phyloP scores from a whole-genome alignment of 2,329 filamentous ascomycete species.

The Trichoderma asperellum region DNA sequence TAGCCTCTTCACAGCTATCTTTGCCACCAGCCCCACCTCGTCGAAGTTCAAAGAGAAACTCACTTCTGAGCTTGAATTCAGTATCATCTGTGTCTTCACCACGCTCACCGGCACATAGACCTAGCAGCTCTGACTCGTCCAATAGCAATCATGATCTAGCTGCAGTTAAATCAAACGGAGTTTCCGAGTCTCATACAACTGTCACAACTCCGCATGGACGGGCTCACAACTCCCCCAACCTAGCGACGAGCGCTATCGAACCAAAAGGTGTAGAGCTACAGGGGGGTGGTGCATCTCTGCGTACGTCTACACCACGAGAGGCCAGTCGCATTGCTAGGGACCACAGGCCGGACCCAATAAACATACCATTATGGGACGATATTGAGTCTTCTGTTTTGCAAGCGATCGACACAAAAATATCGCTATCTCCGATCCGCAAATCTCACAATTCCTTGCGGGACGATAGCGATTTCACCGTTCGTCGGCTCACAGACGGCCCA shows the following conservation, averaged over 20 bases:
- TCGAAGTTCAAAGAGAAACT: constrained; percentile 38
- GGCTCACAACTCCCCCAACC: neutral
- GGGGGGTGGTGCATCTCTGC: constrained; percentile 19
- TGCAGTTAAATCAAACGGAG: neutral
- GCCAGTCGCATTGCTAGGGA: neutral
- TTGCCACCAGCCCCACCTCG: constrained; percentile 38
- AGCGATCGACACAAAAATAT: constrained; percentile 31
- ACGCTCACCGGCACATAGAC: constrained; percentile 17
- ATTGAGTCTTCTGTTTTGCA: constrained; percentile 32
- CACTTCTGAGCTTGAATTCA: constrained; percentile 29
- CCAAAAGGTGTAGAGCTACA: neutral
- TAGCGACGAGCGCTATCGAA: constrained; percentile 3
- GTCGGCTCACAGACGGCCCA: constrained; percentile 18
- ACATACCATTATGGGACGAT: constrained; percentile 32
- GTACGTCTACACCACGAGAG: constrained; percentile 2
- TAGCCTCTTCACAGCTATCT: constrained; percentile 26
- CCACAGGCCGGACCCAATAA: constrained; percentile 19
- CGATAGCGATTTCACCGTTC: constrained; percentile 29
- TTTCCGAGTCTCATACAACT: neutral
- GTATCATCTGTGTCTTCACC: constrained; percentile 18
- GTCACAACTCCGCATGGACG: neutral
- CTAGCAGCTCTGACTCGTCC: constrained; percentile 20
- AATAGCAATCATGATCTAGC: neutral
- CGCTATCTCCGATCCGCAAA: constrained; percentile 29
- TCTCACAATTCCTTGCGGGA: constrained; percentile 24